Evolutionary conservation across 352 stramenopile genomes (phyloP), one percentile per base, ranked within the genome.

Genomic region (Globisporangium acanthophoron): DNA sequence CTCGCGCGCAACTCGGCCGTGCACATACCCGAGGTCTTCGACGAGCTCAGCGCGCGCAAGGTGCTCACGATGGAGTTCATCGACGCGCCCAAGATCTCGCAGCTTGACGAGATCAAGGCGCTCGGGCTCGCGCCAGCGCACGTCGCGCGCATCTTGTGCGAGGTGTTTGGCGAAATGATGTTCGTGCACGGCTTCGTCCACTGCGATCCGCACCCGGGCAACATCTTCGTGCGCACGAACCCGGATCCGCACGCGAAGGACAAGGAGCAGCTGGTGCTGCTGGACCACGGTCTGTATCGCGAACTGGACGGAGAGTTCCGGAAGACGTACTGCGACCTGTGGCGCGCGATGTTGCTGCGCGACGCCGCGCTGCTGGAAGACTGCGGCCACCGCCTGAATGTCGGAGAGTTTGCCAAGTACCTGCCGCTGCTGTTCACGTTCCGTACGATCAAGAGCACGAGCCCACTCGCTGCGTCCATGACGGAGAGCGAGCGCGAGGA

Each of bases 51-150:
- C 41, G 84, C 85, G n/a, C 72, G 80, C 49, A 69, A 89, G 41
- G 83, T 99, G 48, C 77, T 99, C 18, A 97, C 88, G 13, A 99
- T 99, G 97, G 86, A 96, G 67, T 99, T 98, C 69, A 97, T 99
- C 62, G 71, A 91, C 55, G 97, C 95, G 5, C 94, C 96, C 40
- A 94, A 96, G 66, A 92, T 97, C 53, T 98, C 91, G 39, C 75
- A 99, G 60, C 52, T 91, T 31, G 71, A 92, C 37, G 74, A 71
- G 16, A 95, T 99, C 33, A 54, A 78, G 48, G 74, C 73, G 6
- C 67, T 91, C 47, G 88, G 88, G 0, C 74, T 99, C 0, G 73
- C 87, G 16, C 73, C 87, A 5, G 66, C 85, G 20, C 71, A 94
- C 54, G 87, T 98, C 44, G 89, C 94, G 1, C 80, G 74, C 50